Base-by-base conservation (phyloP, 345 rosid genomes). In the Euclidium syriacum region DNA sequence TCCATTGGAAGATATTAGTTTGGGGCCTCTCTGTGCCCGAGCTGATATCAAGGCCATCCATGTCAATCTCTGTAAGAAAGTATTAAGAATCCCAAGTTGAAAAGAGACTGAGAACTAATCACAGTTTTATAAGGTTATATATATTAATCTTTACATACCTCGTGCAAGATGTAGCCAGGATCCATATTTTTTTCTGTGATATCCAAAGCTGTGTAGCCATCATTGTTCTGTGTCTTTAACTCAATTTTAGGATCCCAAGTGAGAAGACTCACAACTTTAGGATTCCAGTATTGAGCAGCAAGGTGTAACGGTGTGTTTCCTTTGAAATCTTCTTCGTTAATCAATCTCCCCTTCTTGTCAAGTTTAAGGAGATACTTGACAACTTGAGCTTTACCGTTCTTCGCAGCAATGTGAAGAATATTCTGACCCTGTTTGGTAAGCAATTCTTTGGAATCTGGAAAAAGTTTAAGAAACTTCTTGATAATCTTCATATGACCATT, bases 21-120 rank as follows among this genome's bases (percentile, higher is more conserved):
- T n/a, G n/a, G n/a, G n/a, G n/a, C n/a, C 47, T 7, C 30, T 47
- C 48, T 55, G 35, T 23, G 66, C 66, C 34, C 66, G 46, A 15
- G 66, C 66, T 5, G 55, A 47, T 22, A 46, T 10, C 66, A 62
- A 35, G 25, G 66, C 36, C 66, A 15, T 62, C 66, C 66, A 62
- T 10, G 56, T 62, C 56, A 62, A 35, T 25, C 56, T 62, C 56
- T 62, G 26, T 58, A 58, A n/a, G n/a, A n/a, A n/a, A n/a, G n/a
- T n/a, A n/a, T n/a, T n/a, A n/a, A n/a, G n/a, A n/a, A n/a, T n/a
- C 38, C 6, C 19, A 9, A 7, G 23, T 11, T 2, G 23, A 6
- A 46, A 23, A n/a, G n/a, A 17, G 18, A 12, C 18, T 17, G 18
- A n/a, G n/a, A n/a, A n/a, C n/a, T n/a, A n/a, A n/a, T n/a, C n/a